phyloP scores from a whole-genome alignment of 352 stramenopile species.

The Pythium coloratum region DNA sequence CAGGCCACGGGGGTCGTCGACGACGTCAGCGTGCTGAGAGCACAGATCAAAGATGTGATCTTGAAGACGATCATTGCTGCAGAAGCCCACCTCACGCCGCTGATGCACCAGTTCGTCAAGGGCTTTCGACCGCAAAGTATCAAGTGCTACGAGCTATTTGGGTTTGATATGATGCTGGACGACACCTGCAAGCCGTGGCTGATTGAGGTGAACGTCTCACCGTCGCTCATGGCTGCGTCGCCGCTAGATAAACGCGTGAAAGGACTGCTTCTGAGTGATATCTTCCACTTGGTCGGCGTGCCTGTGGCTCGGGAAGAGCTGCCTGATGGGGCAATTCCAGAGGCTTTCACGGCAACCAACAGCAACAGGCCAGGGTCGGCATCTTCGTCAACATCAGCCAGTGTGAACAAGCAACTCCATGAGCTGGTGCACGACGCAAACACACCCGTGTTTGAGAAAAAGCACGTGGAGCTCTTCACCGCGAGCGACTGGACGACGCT shows the following conservation, averaged over 20 bases:
- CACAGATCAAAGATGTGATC: conserved; percentile 55
- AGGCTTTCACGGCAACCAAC: conserved; percentile 11
- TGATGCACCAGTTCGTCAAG: conserved; percentile 58
- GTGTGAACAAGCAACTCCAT: conserved; percentile 53
- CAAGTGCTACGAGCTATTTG: conserved; percentile 74
- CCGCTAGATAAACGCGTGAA: conserved; percentile 76
- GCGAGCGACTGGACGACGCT: conserved; percentile 61
- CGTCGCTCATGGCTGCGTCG: conserved; percentile 77
- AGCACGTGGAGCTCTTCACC: conserved; percentile 57
- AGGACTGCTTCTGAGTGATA: conserved; percentile 74
- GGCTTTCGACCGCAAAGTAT: conserved; percentile 29
- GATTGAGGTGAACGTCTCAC: conserved; percentile 78
- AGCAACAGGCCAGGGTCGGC: not conserved
- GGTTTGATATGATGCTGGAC: conserved; percentile 79
- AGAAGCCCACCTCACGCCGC: conserved; percentile 59
- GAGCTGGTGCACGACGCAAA: conserved; percentile 54
- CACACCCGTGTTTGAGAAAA: conserved; percentile 39
- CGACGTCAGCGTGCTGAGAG: conserved; percentile 33
- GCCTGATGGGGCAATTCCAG: conserved; percentile 30
- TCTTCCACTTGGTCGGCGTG: conserved; percentile 77
- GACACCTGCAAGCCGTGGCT: conserved; percentile 56
- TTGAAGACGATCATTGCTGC: conserved; percentile 75
- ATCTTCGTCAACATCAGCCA: not conserved
- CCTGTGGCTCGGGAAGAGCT: conserved; percentile 40
- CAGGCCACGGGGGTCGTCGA: conserved; percentile 32